Conservation (phyloP, 2,329 filamentous ascomycete genomes). For the Magnaporthiopsis rhizophila region DNA sequence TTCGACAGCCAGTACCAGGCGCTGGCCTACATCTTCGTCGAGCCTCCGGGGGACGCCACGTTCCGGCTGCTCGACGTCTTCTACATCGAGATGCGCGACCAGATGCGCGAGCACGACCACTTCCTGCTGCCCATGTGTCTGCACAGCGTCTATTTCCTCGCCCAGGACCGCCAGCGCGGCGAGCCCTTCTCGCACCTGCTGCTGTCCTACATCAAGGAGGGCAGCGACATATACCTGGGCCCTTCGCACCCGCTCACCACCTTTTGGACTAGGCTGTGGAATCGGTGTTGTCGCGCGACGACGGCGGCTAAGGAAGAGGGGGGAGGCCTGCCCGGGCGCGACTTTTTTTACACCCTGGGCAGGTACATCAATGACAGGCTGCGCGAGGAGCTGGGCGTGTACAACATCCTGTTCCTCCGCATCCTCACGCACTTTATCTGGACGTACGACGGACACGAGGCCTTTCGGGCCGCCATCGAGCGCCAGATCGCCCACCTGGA, state of each 20-base stretch:
- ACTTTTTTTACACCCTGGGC: not conserved
- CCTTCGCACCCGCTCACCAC: not conserved
- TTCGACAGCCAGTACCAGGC: conserved; percentile 3
- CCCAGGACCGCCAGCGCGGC: not conserved
- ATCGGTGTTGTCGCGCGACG: no score
- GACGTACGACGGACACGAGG: not conserved
- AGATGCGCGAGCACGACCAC: conserved; percentile 1
- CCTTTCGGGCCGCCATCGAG: not conserved
- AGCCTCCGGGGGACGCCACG: not conserved
- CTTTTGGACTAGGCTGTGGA: not conserved
- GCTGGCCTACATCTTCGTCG: conserved; percentile 2
- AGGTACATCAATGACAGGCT: not conserved
- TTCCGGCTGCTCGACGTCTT: not conserved
- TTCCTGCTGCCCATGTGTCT: conserved; percentile 2
- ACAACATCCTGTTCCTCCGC: conserved; percentile 1
- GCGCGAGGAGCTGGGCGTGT: not conserved
- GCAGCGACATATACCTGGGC: conserved; percentile 1
- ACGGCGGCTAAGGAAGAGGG: no score
- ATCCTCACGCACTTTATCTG: not conserved
- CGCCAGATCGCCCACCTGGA: not conserved
- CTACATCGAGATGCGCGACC: conserved; percentile 3
- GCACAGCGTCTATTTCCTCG: not conserved
- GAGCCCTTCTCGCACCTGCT: not conserved
- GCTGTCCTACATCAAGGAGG: not conserved
- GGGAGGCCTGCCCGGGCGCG: not conserved